phyloP scores from a whole-genome alignment of 2,329 filamentous ascomycete genomes.

The Verticillium zaregamsianum region DNA sequence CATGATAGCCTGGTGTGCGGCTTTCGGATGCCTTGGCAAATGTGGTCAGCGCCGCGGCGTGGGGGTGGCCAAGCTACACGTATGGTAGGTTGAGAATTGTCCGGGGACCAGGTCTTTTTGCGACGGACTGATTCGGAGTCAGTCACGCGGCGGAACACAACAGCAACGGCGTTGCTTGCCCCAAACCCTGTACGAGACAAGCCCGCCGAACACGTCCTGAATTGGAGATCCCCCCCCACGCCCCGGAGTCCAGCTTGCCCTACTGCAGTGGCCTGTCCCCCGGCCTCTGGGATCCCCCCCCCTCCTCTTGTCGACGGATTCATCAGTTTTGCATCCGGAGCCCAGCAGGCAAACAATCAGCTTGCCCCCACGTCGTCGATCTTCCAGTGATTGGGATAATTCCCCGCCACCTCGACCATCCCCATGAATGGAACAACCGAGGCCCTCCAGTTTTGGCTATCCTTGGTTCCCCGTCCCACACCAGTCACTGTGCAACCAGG shows the following conservation, averaged over 20 bases:
- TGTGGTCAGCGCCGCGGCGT: neutral
- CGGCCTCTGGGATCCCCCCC: neutral
- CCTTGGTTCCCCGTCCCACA: neutral
- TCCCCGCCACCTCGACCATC: neutral
- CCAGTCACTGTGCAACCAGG: neutral
- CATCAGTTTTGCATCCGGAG: neutral
- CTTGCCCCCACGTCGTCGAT: neutral
- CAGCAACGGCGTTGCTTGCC: neutral
- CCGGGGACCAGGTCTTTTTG: neutral
- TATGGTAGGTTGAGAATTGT: neutral
- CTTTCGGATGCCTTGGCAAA: neutral
- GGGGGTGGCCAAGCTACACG: neutral
- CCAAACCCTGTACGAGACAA: neutral
- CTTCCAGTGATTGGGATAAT: neutral
- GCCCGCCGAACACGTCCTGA: neutral
- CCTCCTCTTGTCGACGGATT: neutral
- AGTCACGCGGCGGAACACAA: neutral
- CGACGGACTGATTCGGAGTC: neutral
- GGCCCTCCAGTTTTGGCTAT: neutral
- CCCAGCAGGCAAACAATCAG: neutral
- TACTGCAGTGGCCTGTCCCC: neutral
- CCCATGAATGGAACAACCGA: neutral
- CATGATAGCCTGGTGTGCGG: neutral
- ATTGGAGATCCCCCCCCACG: neutral
- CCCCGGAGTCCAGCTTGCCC: neutral